Evolutionary conservation across 768 basidiomycete genomes (phyloP).

Genomic region (Termitomyces sp.): DNA sequence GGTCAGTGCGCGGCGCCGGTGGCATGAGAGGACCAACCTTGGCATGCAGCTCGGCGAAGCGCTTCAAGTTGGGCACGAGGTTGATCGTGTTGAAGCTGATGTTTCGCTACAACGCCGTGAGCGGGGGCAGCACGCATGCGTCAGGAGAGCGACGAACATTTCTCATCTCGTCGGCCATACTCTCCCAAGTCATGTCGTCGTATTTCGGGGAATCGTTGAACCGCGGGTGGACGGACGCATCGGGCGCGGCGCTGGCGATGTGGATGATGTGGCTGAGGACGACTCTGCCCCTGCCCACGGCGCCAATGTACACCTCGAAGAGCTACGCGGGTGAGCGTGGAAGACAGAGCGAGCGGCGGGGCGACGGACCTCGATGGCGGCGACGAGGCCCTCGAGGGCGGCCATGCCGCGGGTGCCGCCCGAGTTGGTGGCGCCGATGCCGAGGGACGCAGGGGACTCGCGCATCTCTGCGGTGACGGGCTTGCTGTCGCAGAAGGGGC

Average conservation of each 20-base stretch:
- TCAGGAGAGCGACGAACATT: slow-evolving; percentile 34
- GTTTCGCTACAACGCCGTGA: slow-evolving; percentile 38
- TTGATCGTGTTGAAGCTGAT: slow-evolving; percentile 52
- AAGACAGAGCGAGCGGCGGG: not conserved
- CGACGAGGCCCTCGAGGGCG: slow-evolving; percentile 65
- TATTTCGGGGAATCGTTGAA: slow-evolving; percentile 45
- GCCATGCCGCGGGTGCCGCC: slow-evolving; percentile 53
- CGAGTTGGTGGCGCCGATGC: slow-evolving; percentile 50
- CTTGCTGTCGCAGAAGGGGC: slow-evolving; percentile 46
- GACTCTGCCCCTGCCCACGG: slow-evolving; percentile 9
- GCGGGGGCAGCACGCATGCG: not conserved
- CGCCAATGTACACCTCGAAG: slow-evolving; percentile 33
- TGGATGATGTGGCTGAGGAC: slow-evolving; percentile 50
- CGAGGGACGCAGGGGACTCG: slow-evolving; percentile 40
- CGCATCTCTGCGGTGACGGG: slow-evolving; percentile 39
- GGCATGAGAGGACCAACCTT: slow-evolving; percentile 29
- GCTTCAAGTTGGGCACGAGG: slow-evolving; percentile 35
- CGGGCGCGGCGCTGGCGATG: slow-evolving; percentile 52
- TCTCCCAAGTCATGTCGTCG: slow-evolving; percentile 55
- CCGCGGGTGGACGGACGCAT: slow-evolving; percentile 45
- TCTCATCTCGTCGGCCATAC: slow-evolving; percentile 52
- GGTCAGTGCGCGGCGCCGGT: not conserved
- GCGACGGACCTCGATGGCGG: slow-evolving; percentile 58
- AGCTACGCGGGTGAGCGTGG: slow-evolving; percentile 20
- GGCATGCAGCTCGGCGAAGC: slow-evolving; percentile 46